A percentile compares a stretch with the other conserved stretches of the same genome.
Conservation (phyloP, 2,329 filamentous ascomycete species). For the Cladosporium sp. region DNA sequence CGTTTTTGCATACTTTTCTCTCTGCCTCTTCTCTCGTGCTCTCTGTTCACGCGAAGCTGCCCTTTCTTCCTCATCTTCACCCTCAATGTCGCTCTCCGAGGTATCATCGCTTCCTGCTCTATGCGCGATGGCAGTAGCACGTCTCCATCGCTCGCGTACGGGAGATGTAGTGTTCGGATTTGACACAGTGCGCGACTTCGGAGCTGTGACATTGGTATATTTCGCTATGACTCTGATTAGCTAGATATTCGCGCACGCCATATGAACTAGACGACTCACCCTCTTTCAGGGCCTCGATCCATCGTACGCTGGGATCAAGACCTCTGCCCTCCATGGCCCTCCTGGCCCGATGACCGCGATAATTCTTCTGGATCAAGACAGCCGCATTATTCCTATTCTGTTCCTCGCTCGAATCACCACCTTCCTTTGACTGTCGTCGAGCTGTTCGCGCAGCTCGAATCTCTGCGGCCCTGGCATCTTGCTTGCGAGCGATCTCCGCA, state of each 20-base stretch:
- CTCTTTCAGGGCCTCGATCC: conserved; percentile 50
- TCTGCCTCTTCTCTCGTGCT: conserved; percentile 51
- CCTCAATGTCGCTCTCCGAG: conserved; percentile 45
- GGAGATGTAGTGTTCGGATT: conserved; percentile 11
- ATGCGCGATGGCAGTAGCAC: conserved; percentile 64
- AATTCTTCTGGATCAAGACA: conserved; percentile 53
- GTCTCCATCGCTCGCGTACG: conserved; percentile 68
- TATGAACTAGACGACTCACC: background rate
- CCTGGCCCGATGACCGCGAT: conserved; percentile 70
- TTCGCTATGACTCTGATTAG: conserved; percentile 35
- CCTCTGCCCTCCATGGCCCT: conserved; percentile 66
- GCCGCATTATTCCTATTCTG: conserved; percentile 23
- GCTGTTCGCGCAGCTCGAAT: background rate
- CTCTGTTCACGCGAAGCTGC: conserved; percentile 34
- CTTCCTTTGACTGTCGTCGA: background rate
- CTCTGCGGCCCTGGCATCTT: conserved; percentile 25
- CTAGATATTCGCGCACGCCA: background rate
- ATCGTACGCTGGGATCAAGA: conserved; percentile 65
- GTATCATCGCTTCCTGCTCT: conserved; percentile 67
- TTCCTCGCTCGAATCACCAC: background rate
- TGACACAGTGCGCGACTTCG: conserved; percentile 35
- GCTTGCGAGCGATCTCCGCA: conserved; percentile 31
- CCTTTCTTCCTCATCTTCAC: conserved; percentile 31
- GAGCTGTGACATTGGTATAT: conserved; percentile 50
- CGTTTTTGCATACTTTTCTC: conserved; percentile 65